Conservation (phyloP, 345 rosid genomes). For the Hibiscus syriacus region DNA sequence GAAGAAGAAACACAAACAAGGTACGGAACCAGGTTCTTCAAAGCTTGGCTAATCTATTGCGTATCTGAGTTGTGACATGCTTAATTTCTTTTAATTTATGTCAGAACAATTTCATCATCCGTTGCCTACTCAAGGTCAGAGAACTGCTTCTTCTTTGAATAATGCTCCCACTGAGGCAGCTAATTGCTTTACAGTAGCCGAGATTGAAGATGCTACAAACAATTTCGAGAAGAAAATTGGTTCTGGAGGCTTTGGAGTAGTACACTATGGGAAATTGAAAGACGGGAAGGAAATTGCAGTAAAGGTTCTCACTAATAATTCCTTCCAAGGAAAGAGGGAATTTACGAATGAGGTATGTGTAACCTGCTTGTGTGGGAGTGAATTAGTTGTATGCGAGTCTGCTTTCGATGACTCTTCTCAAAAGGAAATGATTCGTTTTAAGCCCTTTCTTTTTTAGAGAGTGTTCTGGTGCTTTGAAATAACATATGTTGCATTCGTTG, state of each 20-base stretch:
- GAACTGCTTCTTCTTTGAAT: conserved; percentile 45
- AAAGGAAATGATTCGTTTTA: neutral
- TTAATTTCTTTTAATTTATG: conserved; percentile 17
- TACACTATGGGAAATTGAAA: conserved; percentile 70
- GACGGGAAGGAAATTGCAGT: conserved; percentile 97
- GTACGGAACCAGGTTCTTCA: conserved; percentile 20
- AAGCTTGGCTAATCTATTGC: conserved; percentile 1
- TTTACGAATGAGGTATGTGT: conserved; percentile 81
- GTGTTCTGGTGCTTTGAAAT: neutral
- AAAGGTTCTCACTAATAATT: conserved; percentile 66
- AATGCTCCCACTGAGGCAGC: conserved; percentile 73
- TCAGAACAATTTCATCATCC: conserved; percentile 38
- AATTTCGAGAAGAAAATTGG: conserved; percentile 81
- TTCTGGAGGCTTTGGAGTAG: conserved; percentile 96
- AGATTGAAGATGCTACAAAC: conserved; percentile 77
- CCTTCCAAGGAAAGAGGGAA: conserved; percentile 92
- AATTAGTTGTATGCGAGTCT: neutral
- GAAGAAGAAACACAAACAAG: conserved; percentile 40
- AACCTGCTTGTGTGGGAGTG: conserved; percentile 1
- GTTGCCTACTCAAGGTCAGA: conserved; percentile 43
- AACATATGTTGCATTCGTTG: neutral
- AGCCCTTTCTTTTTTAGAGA: neutral
- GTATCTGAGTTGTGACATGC: conserved; percentile 4
- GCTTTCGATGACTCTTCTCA: neutral
- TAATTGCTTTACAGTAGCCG: conserved; percentile 65